These are phyloP conservation scores for Singerocomus inundabilis DNA, from an alignment of 1,284 basidiomycete genomes.

Conservation along the genomic window DNA sequence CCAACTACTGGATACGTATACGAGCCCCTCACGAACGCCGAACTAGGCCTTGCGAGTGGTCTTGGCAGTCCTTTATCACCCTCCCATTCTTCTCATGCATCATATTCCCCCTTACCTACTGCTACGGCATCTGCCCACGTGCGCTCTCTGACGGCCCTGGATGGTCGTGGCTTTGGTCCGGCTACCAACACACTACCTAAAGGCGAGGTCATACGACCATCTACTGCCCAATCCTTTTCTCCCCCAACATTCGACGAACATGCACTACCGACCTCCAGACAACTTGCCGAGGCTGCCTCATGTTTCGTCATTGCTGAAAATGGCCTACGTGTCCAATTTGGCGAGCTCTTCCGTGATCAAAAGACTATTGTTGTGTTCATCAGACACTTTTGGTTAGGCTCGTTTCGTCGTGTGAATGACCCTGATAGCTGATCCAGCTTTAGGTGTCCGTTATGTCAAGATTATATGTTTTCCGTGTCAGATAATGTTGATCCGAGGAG, in stretches of 20 bases:
- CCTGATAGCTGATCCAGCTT: constrained; percentile 9
- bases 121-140: constrained; percentile 14
- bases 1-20: constrained; percentile 26
- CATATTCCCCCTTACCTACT: constrained; percentile 10
- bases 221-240: constrained; percentile 15
- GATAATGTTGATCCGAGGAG: constrained; percentile 49
- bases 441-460: constrained; percentile 78
- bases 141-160: constrained; percentile 28
- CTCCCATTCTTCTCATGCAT: constrained; percentile 20
- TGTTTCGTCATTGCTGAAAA: constrained; percentile 65
- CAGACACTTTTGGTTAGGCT: constrained; percentile 54
- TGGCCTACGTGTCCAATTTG: constrained; percentile 67
- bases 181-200: background rate
- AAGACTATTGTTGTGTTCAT: constrained; percentile 75
- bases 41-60: constrained; percentile 18
- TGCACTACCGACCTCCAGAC: constrained; percentile 42
- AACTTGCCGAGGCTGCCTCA: constrained; percentile 61
- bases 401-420: constrained; percentile 6
- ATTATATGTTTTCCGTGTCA: constrained; percentile 75
- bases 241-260: constrained; percentile 29
- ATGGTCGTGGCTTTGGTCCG: constrained; percentile 12
- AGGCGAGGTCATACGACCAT: constrained; percentile 13
- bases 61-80: constrained; percentile 10
- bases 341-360: constrained; percentile 64
- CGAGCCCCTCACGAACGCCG: constrained; percentile 32